Base-by-base conservation (phyloP, 2,329 filamentous ascomycete species). In the Venturia pyrina region DNA sequence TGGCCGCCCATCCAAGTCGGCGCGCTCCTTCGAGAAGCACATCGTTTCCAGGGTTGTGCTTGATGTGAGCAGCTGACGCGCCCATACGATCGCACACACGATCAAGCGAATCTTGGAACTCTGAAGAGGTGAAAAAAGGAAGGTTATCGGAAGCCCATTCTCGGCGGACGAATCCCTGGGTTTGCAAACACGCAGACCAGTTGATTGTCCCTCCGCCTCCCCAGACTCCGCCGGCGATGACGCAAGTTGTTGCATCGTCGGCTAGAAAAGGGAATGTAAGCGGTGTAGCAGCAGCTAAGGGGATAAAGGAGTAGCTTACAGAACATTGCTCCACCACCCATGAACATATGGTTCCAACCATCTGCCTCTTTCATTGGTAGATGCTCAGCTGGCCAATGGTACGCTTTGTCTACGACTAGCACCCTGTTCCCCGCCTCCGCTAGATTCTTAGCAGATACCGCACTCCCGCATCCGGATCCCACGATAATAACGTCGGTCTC, bases 181-280 rank as follows among this genome's bases (percentile, higher is more conserved):
- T 89, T 70, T 87, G 84, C 19, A 87, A 73, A 4, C 81, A 82
- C 6, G 85, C 85, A 32, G 80, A 89, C 92, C 92, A 97, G 76
- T 97, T 97, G 70, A 96, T 77, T 0, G 90, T 91, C 6, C 92
- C 92, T 65, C 93, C 93, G 53, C 93, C 93, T 40, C 93, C 93
- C 85, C 89, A 96, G 41, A 85, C 85, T 66, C 85, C 84, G 1
- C 90, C 93, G 0, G 89, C 85, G 2, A 90, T 74, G 15, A 93
- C 75, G 19, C 78, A 83, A 41, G 88, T 79, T 6, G 83, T 74
- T 37, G 70, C 75, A 66, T 79, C 78, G 44, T 81, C 77, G 40
- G 70, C 69, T 71, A 44, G 0, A 69, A 34, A 3, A 13, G 21
- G 28, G 21, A 40, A 43, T 43, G 10, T 28, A 17, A 53, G 48